phyloP scores from a whole-genome alignment of 371 early-diverging fungal genomes.

The Quaeritorhiza haematococci region DNA sequence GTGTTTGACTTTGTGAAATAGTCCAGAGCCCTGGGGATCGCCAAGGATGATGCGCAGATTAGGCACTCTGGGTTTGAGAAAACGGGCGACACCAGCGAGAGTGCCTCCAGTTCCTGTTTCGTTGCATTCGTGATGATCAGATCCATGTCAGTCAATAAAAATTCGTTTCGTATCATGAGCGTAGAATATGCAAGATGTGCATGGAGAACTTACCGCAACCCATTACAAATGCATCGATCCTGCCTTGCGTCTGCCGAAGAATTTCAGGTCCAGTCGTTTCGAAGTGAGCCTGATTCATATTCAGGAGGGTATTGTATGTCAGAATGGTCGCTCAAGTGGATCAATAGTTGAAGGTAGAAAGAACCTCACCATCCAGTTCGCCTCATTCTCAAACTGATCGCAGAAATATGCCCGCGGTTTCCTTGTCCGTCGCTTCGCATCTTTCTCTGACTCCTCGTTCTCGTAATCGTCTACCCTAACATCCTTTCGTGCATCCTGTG shows the following conservation, averaged over 20 bases:
- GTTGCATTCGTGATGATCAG: too few species aligned
- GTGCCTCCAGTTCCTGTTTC: constrained; percentile 87
- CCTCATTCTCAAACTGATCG: constrained; percentile 91
- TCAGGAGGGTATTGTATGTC: constrained; percentile 84
- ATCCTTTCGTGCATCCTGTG: neutral
- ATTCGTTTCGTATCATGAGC: too few species aligned
- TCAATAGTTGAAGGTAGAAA: constrained; percentile 40
- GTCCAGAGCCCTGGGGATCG: constrained; percentile 90
- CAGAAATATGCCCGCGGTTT: constrained; percentile 66
- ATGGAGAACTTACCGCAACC: too few species aligned
- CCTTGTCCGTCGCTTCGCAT: constrained; percentile 9
- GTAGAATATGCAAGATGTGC: too few species aligned
- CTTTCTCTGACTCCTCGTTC: neutral
- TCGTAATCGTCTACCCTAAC: too few species aligned
- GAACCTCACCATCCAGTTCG: constrained; percentile 53
- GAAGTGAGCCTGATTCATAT: constrained; percentile 66
- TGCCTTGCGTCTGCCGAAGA: constrained; percentile 61
- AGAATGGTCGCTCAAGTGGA: too few species aligned
- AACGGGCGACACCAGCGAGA: constrained; percentile 78
- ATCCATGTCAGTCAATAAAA: too few species aligned
- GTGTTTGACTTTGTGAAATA: constrained; percentile 86
- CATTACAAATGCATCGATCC: constrained; percentile 76
- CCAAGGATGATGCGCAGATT: constrained; percentile 70
- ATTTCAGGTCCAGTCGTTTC: constrained; percentile 88
- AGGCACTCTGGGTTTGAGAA: constrained; percentile 64